A percentile compares a stretch with the other conserved stretches of the same genome.
Conservation (phyloP, 2,329 filamentous ascomycete genomes). For the Trichoderma sp. region DNA sequence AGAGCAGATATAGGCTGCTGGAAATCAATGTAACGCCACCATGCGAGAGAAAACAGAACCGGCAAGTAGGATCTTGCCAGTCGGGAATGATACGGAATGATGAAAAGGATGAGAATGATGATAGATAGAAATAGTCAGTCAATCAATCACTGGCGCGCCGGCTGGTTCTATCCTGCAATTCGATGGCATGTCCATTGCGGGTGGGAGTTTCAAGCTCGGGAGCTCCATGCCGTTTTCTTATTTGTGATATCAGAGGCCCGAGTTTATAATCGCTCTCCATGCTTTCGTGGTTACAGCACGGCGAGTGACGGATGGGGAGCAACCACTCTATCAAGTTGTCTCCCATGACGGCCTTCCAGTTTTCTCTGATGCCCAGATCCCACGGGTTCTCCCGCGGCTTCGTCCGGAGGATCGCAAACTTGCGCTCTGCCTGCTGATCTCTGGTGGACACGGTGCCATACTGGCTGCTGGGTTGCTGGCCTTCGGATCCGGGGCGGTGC, state of each 20-base stretch:
- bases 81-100: not conserved
- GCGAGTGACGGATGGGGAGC: constrained; percentile 73
- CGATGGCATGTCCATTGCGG: constrained; percentile 16
- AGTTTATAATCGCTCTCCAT: constrained; percentile 69
- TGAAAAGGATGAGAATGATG: not conserved
- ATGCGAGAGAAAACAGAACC: not conserved
- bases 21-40: not conserved
- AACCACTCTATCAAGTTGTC: constrained; percentile 74
- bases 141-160: constrained; percentile 7
- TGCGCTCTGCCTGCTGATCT: constrained; percentile 59
- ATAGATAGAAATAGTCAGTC: not conserved
- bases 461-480: not conserved
- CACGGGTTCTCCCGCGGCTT: constrained; percentile 81
- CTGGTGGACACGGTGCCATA: constrained; percentile 36
- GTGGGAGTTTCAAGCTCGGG: constrained; percentile 22
- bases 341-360: constrained; percentile 83
- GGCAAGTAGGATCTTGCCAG: not conserved
- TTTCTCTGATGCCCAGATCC: constrained; percentile 71
- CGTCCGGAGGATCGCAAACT: constrained; percentile 79
- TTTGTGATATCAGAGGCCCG: constrained; percentile 61
- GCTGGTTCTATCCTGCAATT: constrained; percentile 22
- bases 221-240: constrained; percentile 51
- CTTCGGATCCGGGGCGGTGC: constrained; percentile 35
- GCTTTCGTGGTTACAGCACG: constrained; percentile 70
- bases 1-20: not conserved